Conservation (phyloP, 2,329 filamentous ascomycete genomes). For the Botryotinia convoluta region DNA sequence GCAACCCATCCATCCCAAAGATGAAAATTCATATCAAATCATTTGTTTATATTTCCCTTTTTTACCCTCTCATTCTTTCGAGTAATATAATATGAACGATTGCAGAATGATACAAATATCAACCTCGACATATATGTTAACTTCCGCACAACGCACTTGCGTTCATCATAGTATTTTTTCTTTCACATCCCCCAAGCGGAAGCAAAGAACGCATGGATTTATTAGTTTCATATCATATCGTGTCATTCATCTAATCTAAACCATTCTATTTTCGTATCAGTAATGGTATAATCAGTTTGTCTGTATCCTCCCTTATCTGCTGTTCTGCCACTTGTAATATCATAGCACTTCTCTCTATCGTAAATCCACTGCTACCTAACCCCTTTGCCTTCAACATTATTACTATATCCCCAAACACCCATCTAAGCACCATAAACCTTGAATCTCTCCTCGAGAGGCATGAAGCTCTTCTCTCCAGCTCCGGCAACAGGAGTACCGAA, state of each 20-base stretch:
- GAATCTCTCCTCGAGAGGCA: conserved; percentile 63
- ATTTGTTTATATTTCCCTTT: background rate
- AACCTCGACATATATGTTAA: background rate
- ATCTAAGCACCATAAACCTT: conserved; percentile 55
- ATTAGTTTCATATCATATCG: background rate
- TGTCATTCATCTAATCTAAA: background rate
- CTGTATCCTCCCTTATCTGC: background rate
- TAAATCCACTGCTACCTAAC: background rate
- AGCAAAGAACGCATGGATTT: background rate
- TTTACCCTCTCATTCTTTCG: background rate
- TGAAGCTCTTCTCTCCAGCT: conserved; percentile 61
- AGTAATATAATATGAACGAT: background rate
- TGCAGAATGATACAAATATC: background rate
- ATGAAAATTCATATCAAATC: background rate
- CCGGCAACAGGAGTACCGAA: conserved; percentile 64
- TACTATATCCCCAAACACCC: background rate
- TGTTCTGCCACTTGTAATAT: background rate
- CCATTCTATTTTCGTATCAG: background rate
- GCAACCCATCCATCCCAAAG: background rate
- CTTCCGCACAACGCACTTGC: background rate
- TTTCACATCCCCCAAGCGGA: background rate
- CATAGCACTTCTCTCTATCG: background rate
- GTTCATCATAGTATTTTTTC: background rate
- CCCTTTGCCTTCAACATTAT: background rate
- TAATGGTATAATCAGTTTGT: background rate